Evolutionary conservation across 768 basidiomycete species (phyloP).

Genomic region (Lentinula sp.): DNA sequence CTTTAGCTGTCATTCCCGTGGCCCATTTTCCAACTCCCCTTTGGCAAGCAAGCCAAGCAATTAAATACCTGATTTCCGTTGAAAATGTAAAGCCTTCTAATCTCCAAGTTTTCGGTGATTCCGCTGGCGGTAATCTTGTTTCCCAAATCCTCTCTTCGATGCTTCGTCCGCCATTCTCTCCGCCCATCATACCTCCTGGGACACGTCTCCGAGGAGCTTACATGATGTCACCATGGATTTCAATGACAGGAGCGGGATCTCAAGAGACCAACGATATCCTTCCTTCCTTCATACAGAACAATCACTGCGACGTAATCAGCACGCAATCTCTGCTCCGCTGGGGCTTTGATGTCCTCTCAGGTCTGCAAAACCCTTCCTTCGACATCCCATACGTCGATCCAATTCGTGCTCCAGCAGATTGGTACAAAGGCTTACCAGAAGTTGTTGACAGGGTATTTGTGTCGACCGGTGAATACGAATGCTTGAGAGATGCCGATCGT

Average conservation of each 20-base stretch:
- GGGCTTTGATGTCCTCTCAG: slow-evolving; percentile 17
- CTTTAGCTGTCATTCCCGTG: slow-evolving; percentile 12
- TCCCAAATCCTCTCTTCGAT: slow-evolving; percentile 14
- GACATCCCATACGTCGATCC: slow-evolving; percentile 25
- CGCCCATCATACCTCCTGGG: slow-evolving; percentile 9
- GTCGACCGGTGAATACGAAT: slow-evolving; percentile 28
- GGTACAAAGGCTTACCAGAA: slow-evolving; percentile 25
- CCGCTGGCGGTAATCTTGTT: slow-evolving; percentile 15
- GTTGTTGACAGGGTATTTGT: slow-evolving; percentile 28
- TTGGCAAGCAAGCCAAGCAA: slow-evolving; percentile 10
- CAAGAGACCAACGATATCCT: neutral
- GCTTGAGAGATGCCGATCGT: slow-evolving; percentile 24
- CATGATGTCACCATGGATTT: slow-evolving; percentile 26
- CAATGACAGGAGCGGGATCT: slow-evolving; percentile 15
- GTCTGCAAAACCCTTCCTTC: slow-evolving; percentile 15
- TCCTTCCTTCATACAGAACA: slow-evolving; percentile 18
- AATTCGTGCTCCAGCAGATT: slow-evolving; percentile 21
- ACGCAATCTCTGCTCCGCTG: slow-evolving; percentile 7
- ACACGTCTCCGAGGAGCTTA: slow-evolving; percentile 24
- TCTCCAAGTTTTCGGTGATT: slow-evolving; percentile 14
- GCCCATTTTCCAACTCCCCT: slow-evolving; percentile 13
- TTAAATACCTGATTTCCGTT: slow-evolving; percentile 13
- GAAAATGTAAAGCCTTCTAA: slow-evolving; percentile 12
- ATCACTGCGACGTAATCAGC: slow-evolving; percentile 19
- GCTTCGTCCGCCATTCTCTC: slow-evolving; percentile 14